phyloP scores from a whole-genome alignment of 768 basidiomycete species.

The Plicaturopsis crispa region DNA sequence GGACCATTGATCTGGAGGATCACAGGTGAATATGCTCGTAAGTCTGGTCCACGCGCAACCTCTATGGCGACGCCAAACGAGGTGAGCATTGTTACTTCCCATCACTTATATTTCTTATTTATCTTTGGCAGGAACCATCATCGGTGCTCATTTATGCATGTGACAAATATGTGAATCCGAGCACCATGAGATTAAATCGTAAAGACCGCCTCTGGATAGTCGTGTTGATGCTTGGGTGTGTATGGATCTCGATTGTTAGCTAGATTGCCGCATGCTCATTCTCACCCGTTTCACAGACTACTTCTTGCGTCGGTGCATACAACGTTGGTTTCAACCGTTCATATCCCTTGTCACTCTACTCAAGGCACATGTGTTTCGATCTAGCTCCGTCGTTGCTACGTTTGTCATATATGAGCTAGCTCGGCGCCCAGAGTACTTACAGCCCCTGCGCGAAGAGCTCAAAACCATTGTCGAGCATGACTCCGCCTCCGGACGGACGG shows the following conservation, averaged over 20 bases:
- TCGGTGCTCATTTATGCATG: too few species aligned
- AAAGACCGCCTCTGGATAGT: constrained; percentile 15
- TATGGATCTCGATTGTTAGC: not conserved
- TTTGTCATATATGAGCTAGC: constrained; percentile 26
- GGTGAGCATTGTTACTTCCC: too few species aligned
- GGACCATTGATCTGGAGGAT: too few species aligned
- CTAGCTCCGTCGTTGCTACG: constrained; percentile 23
- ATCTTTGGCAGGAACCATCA: too few species aligned
- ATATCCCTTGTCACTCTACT: not conserved
- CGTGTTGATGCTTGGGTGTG: constrained; percentile 20
- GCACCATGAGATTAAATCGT: not conserved
- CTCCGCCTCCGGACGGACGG: constrained; percentile 12
- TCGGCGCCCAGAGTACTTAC: constrained; percentile 19
- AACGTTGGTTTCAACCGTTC: constrained; percentile 16
- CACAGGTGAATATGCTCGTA: too few species aligned
- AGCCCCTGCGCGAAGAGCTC: constrained; percentile 21
- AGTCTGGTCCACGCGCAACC: too few species aligned
- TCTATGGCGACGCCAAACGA: too few species aligned
- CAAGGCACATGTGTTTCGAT: not conserved
- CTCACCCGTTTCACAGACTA: constrained; percentile 17
- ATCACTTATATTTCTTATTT: too few species aligned
- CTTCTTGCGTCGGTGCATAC: constrained; percentile 29
- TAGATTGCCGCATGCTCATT: not conserved
- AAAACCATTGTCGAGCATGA: constrained; percentile 14
- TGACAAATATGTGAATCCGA: constrained; percentile 7